Evolutionary conservation across 2,329 filamentous ascomycete genomes (phyloP).

Genomic region (Apiospora koreana): DNA sequence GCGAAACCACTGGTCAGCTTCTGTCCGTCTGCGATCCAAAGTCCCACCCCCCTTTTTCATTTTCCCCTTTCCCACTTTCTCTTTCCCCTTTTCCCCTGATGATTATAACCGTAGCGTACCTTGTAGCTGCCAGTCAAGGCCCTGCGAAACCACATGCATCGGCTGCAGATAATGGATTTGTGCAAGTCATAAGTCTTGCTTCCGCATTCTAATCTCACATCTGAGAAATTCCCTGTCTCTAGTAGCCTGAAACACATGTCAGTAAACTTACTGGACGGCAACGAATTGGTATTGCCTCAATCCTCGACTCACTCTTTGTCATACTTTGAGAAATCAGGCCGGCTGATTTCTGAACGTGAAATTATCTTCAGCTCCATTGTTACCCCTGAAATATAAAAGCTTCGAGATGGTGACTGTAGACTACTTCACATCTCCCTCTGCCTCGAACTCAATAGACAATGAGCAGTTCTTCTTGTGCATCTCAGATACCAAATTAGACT

Average conservation of each 20-base stretch:
- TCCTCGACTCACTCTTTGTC: neutral
- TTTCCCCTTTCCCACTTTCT: too few species aligned
- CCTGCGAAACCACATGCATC: neutral
- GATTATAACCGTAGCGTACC: neutral
- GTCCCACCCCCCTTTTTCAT: neutral
- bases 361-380: neutral
- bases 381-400: neutral
- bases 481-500: neutral
- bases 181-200: neutral
- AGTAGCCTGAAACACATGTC: neutral
- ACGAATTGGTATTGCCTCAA: neutral
- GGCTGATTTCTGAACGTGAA: neutral
- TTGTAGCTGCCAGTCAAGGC: neutral
- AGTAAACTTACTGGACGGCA: neutral
- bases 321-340: neutral
- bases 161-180: neutral
- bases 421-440: neutral
- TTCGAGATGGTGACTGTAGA: neutral
- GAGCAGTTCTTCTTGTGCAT: neutral
- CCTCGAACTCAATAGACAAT: neutral
- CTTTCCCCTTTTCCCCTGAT: neutral
- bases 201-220: neutral
- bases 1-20: neutral
- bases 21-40: neutral
- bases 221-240: neutral